Conservation (phyloP, 2,329 filamentous ascomycete genomes). For the Aulographum hederae region DNA sequence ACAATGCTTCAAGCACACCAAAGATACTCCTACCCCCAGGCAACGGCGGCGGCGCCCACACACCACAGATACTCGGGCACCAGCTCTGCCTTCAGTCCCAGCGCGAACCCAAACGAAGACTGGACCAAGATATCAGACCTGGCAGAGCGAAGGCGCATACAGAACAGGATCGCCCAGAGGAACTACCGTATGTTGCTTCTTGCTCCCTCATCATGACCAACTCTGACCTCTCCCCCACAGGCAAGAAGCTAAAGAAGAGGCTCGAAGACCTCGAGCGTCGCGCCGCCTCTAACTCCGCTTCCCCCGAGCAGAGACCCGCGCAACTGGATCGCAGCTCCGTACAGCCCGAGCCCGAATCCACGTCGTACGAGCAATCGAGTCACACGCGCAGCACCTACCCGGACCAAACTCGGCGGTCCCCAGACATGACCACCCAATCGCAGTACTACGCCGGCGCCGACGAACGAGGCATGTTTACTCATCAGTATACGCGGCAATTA, state of each 20-base stretch:
- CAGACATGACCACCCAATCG: slow-evolving; percentile 21
- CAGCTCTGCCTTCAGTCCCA: slow-evolving; percentile 87
- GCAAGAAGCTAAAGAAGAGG: slow-evolving; percentile 85
- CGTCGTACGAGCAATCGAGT: slow-evolving; percentile 1
- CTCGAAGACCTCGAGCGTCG: slow-evolving; percentile 71
- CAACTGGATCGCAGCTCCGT: slow-evolving; percentile 25
- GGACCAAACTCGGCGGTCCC: slow-evolving; percentile 9
- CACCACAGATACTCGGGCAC: slow-evolving; percentile 56
- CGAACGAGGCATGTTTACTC: slow-evolving; percentile 45
- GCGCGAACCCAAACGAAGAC: slow-evolving; percentile 89
- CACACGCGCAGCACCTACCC: too few species aligned
- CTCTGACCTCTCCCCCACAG: slow-evolving; percentile 23
- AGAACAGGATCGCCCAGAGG: slow-evolving; percentile 93
- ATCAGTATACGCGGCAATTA: slow-evolving; percentile 48
- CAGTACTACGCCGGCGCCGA: slow-evolving; percentile 39
- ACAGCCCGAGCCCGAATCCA: slow-evolving; percentile 15
- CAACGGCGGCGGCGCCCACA: slow-evolving; percentile 20
- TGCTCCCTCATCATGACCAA: slow-evolving; percentile 2
- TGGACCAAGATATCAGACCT: slow-evolving; percentile 99
- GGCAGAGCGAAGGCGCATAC: slow-evolving; percentile 80
- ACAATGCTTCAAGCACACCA: too few species aligned
- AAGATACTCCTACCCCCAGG: slow-evolving; percentile 22
- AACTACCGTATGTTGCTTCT: slow-evolving; percentile 65
- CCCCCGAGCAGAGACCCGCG: slow-evolving; percentile 38
- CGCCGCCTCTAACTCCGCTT: slow-evolving; percentile 44